These are phyloP conservation scores for Sporothrix pallida DNA, from an alignment of 2,329 filamentous ascomycete genomes.

Conservation along the genomic window DNA sequence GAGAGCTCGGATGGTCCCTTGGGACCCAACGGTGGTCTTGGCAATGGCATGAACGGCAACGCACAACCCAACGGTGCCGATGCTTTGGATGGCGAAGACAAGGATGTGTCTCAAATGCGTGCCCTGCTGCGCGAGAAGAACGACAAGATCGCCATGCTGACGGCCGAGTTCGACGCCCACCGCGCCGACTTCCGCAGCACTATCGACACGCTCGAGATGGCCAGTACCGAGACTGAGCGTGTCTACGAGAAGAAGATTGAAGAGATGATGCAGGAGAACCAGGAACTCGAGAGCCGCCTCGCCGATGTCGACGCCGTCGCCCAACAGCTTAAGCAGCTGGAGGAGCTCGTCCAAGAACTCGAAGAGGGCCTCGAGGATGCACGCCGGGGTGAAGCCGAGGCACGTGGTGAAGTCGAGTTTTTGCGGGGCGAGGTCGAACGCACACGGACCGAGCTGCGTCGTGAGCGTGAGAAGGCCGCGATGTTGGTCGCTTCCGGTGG, in stretches of 20 bases:
- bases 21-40: slow-evolving; percentile 38
- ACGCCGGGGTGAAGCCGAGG: slow-evolving; percentile 90
- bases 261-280: slow-evolving; percentile 80
- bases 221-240: slow-evolving; percentile 90
- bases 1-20: slow-evolving; percentile 57
- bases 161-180: slow-evolving; percentile 91
- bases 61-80: slow-evolving; percentile 41
- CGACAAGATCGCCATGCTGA: slow-evolving; percentile 92
- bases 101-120: slow-evolving; percentile 68
- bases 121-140: slow-evolving; percentile 92
- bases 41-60: slow-evolving; percentile 41
- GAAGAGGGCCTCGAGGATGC: slow-evolving; percentile 97
- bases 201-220: slow-evolving; percentile 94
- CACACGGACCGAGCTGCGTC: slow-evolving; percentile 82
- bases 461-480: slow-evolving; percentile 83
- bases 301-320: slow-evolving; percentile 93
- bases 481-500: slow-evolving; percentile 47
- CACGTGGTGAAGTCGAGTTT: slow-evolving; percentile 94
- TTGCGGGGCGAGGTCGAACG: slow-evolving; percentile 92
- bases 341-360: slow-evolving; percentile 93
- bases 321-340: slow-evolving; percentile 88
- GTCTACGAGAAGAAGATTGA: slow-evolving; percentile 95
- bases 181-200: slow-evolving; percentile 95
- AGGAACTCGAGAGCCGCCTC: slow-evolving; percentile 79
- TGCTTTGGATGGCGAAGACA: slow-evolving; percentile 53